Base-by-base conservation (phyloP, 139 green algal species). In the Parachlorella kessleri region DNA sequence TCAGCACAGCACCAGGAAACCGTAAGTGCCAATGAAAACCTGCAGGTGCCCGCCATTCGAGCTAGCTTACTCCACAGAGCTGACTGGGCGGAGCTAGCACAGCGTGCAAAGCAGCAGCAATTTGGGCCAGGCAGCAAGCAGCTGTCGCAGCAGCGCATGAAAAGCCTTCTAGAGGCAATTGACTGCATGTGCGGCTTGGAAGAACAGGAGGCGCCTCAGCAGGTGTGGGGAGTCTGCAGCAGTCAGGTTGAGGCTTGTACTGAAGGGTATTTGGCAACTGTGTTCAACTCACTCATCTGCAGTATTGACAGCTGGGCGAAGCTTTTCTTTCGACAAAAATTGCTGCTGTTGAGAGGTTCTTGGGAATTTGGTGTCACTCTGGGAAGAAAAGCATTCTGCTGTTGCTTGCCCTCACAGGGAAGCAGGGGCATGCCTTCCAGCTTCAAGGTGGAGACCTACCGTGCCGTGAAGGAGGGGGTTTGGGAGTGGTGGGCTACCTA, bases 31-130 rank as follows among this genome's bases (percentile, higher is more conserved):
- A n/a, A n/a, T 79, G 10, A 3, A 79, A n/a, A 21, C 24, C 8
- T 76, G 71, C 76, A 93, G 84, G 87, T 94, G 33, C 92, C 90
- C 0, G 55, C 53, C 39, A 66, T 94, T 4, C 81, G 90, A 0
- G 71, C 91, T 33, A 37, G 48, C 1, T 42, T 94, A 40, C 73
- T 94, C 73, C 32, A 77, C 0, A 68, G 83, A 39, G 70, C 72
- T 26, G 84, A 93, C 79, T 96, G 92, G 92, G 53, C 42, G 10
- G 38, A 37, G 38, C 33, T 94, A 28, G 83, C 86, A 1, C 40
- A 81, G n/a, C 6, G 1, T 10, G 86, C 83, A 9, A 36, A 54
- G 55, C 32, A 55, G 10, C 67, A 81, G 28, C 66, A 79, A 69
- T 90, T 93, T 73, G 83, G 75, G 26, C 6, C 66, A 0, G 33